Evolutionary conservation across 805 yeast genomes (phyloP).

Genomic region (Yarrowia sp.): DNA sequence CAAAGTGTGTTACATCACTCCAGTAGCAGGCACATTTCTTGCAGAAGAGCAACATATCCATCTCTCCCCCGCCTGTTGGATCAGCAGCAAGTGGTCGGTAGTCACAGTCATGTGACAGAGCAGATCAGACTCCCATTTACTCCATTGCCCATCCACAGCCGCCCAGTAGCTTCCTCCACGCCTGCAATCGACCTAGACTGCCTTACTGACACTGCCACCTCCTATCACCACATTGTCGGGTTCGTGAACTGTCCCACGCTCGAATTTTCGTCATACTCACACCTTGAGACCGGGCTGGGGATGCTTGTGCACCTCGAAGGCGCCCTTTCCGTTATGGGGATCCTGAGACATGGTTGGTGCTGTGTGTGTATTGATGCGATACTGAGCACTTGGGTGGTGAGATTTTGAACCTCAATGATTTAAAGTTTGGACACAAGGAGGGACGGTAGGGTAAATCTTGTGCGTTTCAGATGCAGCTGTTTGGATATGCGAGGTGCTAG

Average conservation of each 20-base stretch:
- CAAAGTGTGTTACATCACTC: no score
- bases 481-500: background rate
- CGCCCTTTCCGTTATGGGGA: conserved; percentile 38
- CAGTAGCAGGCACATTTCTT: no score
- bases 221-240: background rate
- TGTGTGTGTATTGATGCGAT: background rate
- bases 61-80: no score
- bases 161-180: background rate
- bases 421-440: conserved; percentile 12
- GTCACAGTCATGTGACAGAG: no score
- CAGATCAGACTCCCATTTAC: no score
- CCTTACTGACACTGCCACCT: background rate
- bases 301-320: conserved; percentile 36
- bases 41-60: no score
- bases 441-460: background rate
- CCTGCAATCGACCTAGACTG: background rate
- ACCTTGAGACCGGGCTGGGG: conserved; percentile 39
- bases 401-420: conserved; percentile 1
- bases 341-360: conserved; percentile 26
- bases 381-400: conserved; percentile 18
- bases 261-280: conserved; percentile 1
- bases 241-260: background rate
- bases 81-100: no score
- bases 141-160: no score
- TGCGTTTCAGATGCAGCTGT: background rate